Conservation (phyloP, 495 filamentous ascomycete species). For the Penicillium argentinense region DNA sequence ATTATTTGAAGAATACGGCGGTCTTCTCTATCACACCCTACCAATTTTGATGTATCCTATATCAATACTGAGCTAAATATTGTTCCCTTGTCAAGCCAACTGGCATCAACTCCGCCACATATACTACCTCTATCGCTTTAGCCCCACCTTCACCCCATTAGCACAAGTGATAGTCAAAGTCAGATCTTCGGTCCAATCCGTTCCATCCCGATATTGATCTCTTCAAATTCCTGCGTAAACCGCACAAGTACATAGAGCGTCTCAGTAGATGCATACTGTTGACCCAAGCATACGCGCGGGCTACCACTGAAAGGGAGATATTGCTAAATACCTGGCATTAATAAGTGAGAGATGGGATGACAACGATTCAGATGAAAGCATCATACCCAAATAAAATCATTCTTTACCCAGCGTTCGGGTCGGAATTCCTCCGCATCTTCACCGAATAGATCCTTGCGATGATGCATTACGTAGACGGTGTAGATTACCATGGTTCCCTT, state of each 20-base stretch:
- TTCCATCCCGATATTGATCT: constrained; percentile 47
- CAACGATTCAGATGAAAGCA: too few relatives aligned
- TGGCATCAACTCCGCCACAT: too few relatives aligned
- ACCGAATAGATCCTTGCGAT: constrained; percentile 49
- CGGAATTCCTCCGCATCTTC: constrained; percentile 50
- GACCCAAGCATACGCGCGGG: constrained; percentile 46
- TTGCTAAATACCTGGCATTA: too few relatives aligned
- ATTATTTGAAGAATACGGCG: too few relatives aligned
- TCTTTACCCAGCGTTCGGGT: constrained; percentile 57
- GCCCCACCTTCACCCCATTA: constrained; percentile 25
- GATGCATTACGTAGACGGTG: constrained; percentile 51
- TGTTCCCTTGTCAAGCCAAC: too few relatives aligned
- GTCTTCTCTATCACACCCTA: too few relatives aligned
- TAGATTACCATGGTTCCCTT: constrained; percentile 46
- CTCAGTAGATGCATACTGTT: constrained; percentile 60
- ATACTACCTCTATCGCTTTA: constrained; percentile 3
- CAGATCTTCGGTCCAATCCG: constrained; percentile 16
- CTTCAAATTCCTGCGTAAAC: constrained; percentile 54
- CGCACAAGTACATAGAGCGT: constrained; percentile 52
- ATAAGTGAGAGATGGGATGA: too few relatives aligned
- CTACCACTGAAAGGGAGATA: constrained; percentile 64
- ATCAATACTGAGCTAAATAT: too few relatives aligned
- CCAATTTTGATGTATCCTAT: too few relatives aligned
- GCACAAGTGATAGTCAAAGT: constrained; percentile 15
- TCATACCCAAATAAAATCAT: constrained; percentile 51